These are phyloP conservation scores for Diaporthe eres DNA, from an alignment of 2,329 filamentous ascomycete genomes.

Conservation along the genomic window DNA sequence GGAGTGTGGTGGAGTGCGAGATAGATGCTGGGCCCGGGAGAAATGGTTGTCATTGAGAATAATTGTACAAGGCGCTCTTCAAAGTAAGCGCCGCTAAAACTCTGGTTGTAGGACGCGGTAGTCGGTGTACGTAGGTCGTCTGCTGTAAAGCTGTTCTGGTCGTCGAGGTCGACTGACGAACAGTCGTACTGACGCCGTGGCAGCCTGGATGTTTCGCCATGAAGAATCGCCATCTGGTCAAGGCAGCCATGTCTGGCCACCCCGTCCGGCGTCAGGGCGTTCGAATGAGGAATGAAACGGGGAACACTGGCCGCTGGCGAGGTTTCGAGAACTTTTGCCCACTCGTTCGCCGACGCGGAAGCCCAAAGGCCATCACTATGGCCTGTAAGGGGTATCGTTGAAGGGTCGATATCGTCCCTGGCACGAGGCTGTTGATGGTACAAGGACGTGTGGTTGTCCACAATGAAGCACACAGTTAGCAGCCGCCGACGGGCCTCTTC, in stretches of 20 bases:
- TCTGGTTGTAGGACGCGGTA: conserved; percentile 34
- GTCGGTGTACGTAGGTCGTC: conserved; percentile 45
- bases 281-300: conserved; percentile 49
- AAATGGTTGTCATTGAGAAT: conserved; percentile 58
- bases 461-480: conserved; percentile 68
- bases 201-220: conserved; percentile 55
- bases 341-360: conserved; percentile 59
- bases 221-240: conserved; percentile 58
- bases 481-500: conserved; percentile 67
- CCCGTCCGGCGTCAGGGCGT: conserved; percentile 53
- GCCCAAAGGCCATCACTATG: conserved; percentile 64
- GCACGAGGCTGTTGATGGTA: conserved; percentile 66
- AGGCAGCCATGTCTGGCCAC: conserved; percentile 54
- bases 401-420: conserved; percentile 55
- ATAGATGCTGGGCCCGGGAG: conserved; percentile 63
- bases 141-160: conserved; percentile 11
- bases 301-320: conserved; percentile 49
- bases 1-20: conserved; percentile 71
- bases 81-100: conserved; percentile 46
- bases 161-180: conserved; percentile 16
- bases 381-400: conserved; percentile 61
- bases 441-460: conserved; percentile 69
- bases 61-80: conserved; percentile 47
- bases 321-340: conserved; percentile 56
- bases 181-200: conserved; percentile 48